Evolutionary conservation across 2,329 filamentous ascomycete genomes (phyloP), one percentile per base, ranked within the genome.

Genomic region (Trichoderma endophyticum): DNA sequence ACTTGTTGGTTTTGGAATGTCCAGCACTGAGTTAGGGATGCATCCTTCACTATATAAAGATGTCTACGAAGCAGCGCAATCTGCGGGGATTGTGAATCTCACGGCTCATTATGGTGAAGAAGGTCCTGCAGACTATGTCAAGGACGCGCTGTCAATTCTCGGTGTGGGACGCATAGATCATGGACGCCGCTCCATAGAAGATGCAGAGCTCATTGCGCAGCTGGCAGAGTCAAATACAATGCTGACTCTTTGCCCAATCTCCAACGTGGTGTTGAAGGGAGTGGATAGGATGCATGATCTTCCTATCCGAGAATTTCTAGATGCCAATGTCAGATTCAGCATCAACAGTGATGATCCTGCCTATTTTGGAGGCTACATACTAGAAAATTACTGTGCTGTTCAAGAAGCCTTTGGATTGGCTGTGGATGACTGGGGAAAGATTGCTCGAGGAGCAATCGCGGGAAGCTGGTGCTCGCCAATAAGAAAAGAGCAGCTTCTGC

Each of bases 31-130:
- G 76, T 82, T 86, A 63, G 84, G 84, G 0, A 86, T 85, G 71
- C 87, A 86, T 2, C 88, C 88, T 4, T 84, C 86, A 73, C 81
- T 88, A 75, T 95, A 92, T 82, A 82, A 84, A 65, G 85, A 88
- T 48, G 82, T 92, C 48, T 95, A 91, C 73, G 77, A 77, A 56
- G 76, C 76, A 39, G 77, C 79, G 77, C 81, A 85, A 24, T 90
- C 88, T 0, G 79, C 80, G 30, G 82, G 83, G 32, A 88, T 88
- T 0, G 84, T 92, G 65, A 82, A 84, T 32, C 84, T 89, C n/a
- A 95, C 92, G 0, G 89, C 92, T 3, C 92, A 95, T 79, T 92
- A 90, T 3, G 92, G 92, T 67, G 92, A 95, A 79, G 92, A 95
- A 78, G 92, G 91, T 0, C 90, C 91, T 18, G 82, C 90, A 4